phyloP scores from a whole-genome alignment of 129 eudicot species.

The Centrapalus pauciflorus region DNA sequence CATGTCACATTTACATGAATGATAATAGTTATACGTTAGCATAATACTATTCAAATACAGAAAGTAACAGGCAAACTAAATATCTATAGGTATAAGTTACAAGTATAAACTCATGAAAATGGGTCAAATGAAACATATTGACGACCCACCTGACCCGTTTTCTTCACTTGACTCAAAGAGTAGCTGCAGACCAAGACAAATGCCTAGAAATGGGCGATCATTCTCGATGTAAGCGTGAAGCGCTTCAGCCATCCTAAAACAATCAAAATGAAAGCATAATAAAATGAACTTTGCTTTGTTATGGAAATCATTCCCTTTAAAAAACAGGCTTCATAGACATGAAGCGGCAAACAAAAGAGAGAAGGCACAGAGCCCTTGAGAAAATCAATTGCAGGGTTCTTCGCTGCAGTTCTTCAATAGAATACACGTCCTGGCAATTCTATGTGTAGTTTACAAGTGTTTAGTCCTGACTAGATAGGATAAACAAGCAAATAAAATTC shows the following conservation, averaged over 20 bases:
- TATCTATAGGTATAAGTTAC: not conserved
- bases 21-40: not conserved
- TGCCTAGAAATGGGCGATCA: slow-evolving; percentile 96
- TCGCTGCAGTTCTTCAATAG: no score
- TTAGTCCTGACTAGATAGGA: no score
- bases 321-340: no score
- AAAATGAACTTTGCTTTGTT: not conserved
- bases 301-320: no score
- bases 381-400: no score
- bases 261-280: not conserved
- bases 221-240: slow-evolving; percentile 71
- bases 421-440: no score
- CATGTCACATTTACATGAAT: not conserved
- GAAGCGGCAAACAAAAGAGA: no score
- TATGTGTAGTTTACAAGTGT: no score
- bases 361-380: no score
- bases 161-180: slow-evolving; percentile 36
- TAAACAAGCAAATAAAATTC: no score
- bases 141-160: not conserved
- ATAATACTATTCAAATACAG: not conserved
- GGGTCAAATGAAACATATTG: not conserved
- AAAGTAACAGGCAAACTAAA: not conserved
- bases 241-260: slow-evolving; percentile 83
- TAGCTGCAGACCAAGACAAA: slow-evolving; percentile 94
- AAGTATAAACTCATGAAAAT: not conserved